Percentiles rank a stretch among this genome's conserved stretches.
Conservation (phyloP, 768 basidiomycete genomes). For the Thelephora ganbajun region DNA sequence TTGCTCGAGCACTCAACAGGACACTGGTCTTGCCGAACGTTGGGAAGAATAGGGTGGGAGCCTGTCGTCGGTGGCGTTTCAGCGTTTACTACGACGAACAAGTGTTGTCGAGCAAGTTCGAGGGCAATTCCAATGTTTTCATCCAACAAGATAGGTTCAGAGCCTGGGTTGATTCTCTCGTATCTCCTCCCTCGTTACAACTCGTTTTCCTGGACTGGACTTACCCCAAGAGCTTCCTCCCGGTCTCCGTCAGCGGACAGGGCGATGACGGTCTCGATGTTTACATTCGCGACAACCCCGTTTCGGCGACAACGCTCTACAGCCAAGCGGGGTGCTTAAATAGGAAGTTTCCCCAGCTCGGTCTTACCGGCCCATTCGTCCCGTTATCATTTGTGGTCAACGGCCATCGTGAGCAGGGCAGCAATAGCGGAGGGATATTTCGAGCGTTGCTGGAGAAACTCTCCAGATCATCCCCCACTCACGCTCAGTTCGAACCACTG, state of each 20-base stretch:
- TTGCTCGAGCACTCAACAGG: constrained; percentile 36
- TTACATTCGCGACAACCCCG: neutral
- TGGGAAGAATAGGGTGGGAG: constrained; percentile 36
- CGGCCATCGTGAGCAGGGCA: too few species aligned
- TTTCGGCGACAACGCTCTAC: constrained; percentile 1
- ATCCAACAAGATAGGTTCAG: constrained; percentile 25
- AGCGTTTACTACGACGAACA: constrained; percentile 32
- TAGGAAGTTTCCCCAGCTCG: constrained; percentile 6
- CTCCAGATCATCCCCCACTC: too few species aligned
- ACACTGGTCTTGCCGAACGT: constrained; percentile 51
- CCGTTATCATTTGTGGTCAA: constrained; percentile 2
- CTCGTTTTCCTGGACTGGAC: constrained; percentile 21
- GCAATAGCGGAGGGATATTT: too few species aligned
- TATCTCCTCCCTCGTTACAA: constrained; percentile 19
- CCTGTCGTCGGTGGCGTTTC: constrained; percentile 36
- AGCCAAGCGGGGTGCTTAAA: constrained; percentile 9
- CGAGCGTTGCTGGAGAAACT: too few species aligned
- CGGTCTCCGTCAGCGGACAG: constrained; percentile 9
- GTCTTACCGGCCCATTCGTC: constrained; percentile 1
- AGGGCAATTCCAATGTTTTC: constrained; percentile 4
- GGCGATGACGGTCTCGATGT: constrained; percentile 6
- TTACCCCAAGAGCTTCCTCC: neutral
- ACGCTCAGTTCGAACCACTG: too few species aligned
- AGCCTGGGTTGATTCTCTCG: constrained; percentile 21
- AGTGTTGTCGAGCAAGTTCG: constrained; percentile 4